Conservation (phyloP, 768 basidiomycete genomes). For the Mycena albidolilacea region DNA sequence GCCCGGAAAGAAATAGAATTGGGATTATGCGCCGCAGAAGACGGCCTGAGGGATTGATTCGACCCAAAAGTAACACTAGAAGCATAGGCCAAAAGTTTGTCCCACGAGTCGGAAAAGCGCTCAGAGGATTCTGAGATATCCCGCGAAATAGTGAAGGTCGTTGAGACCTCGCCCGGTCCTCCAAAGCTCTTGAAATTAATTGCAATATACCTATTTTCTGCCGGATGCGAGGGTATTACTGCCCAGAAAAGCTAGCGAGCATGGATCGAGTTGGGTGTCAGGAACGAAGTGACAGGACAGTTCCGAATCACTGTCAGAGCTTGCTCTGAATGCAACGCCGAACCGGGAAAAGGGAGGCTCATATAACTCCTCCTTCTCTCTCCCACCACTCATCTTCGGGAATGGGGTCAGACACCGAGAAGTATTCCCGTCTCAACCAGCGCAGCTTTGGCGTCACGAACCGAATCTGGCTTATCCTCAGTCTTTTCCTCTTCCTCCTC, state of each 20-base stretch:
- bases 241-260: not conserved
- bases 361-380: conserved; percentile 65
- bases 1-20: too few species aligned
- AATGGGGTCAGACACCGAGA: conserved; percentile 67
- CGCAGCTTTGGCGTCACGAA: conserved; percentile 75
- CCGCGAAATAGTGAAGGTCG: too few species aligned
- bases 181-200: too few species aligned
- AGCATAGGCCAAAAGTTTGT: too few species aligned
- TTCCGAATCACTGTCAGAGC: conserved; percentile 5
- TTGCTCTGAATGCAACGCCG: conserved; percentile 71
- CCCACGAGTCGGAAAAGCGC: too few species aligned
- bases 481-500: conserved; percentile 68
- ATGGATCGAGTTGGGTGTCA: not conserved
- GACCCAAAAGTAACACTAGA: too few species aligned
- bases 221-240: too few species aligned
- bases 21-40: too few species aligned
- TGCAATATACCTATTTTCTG: too few species aligned
- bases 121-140: too few species aligned
- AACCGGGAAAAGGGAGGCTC: conserved; percentile 64
- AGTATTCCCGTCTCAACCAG: conserved; percentile 67
- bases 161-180: too few species aligned
- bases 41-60: too few species aligned
- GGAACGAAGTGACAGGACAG: not conserved
- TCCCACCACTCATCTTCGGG: conserved; percentile 51
- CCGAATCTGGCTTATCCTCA: conserved; percentile 77